Percentiles rank a stretch among this genome's conserved stretches.
These are phyloP conservation scores for Viridothelium virens DNA, from an alignment of 495 filamentous ascomycete genomes.

Conservation along the genomic window DNA sequence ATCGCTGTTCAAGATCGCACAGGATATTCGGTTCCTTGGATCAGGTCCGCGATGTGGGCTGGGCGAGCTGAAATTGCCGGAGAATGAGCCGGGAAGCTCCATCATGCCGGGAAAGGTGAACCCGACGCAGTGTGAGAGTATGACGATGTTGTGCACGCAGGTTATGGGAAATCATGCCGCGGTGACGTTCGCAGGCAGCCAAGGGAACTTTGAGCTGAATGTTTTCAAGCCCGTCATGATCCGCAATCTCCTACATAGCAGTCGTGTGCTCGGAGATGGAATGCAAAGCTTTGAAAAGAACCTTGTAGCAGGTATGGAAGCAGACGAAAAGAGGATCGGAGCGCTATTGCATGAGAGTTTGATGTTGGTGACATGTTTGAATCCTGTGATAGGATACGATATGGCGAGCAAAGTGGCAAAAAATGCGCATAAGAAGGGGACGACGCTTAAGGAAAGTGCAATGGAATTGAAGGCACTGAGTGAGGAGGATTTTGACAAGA, in stretches of 20 bases:
- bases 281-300: constrained; percentile 94
- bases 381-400: constrained; percentile 98
- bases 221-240: constrained; percentile 98
- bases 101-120: constrained; percentile 99
- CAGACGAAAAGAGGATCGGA: constrained; percentile 84
- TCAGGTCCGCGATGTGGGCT: constrained; percentile 93
- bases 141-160: constrained; percentile 96
- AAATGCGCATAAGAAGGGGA: constrained; percentile 97
- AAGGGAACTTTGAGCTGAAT: constrained; percentile 97
- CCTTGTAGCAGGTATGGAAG: constrained; percentile 78
- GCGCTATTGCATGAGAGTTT: constrained; percentile 86
- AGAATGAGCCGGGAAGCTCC: constrained; percentile 94
- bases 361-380: constrained; percentile 97
- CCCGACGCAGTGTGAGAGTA: constrained; percentile 93
- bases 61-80: constrained; percentile 82
- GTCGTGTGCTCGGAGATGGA: constrained; percentile 76
- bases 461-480: constrained; percentile 88
- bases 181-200: constrained; percentile 86
- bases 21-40: constrained; percentile 94
- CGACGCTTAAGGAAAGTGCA: constrained; percentile 85
- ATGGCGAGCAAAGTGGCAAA: constrained; percentile 97
- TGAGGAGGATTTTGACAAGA: constrained; percentile 81
- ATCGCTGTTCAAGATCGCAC: constrained; percentile 96
- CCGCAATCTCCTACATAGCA: constrained; percentile 85
- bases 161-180: constrained; percentile 96